Evolutionary conservation across 768 basidiomycete genomes (phyloP).

Genomic region (Crassisporium funariophilum): DNA sequence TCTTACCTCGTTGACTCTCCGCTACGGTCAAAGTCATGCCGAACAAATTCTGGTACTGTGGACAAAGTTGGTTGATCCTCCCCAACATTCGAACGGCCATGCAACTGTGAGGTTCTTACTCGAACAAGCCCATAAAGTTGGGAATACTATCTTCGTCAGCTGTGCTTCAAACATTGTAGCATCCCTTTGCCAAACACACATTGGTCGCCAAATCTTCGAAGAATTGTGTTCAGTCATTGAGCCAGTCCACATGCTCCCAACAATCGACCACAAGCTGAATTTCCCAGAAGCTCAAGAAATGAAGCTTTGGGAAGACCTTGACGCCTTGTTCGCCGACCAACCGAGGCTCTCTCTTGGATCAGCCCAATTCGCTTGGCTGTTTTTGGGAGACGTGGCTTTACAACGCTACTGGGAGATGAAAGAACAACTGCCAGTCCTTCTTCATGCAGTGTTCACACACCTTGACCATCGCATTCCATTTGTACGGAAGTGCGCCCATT

Average conservation of each 20-base stretch:
- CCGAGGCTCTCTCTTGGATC: slow-evolving; percentile 73
- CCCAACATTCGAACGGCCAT: slow-evolving; percentile 72
- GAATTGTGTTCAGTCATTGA: slow-evolving; percentile 86
- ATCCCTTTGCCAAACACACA: slow-evolving; percentile 76
- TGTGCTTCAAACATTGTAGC: slow-evolving; percentile 84
- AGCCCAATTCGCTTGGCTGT: slow-evolving; percentile 88
- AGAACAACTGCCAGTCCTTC: slow-evolving; percentile 67
- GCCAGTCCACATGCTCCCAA: slow-evolving; percentile 81
- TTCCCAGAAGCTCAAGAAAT: slow-evolving; percentile 67
- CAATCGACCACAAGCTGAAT: slow-evolving; percentile 68
- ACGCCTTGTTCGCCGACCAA: slow-evolving; percentile 71
- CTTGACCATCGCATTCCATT: slow-evolving; percentile 75
- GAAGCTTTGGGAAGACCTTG: slow-evolving; percentile 80
- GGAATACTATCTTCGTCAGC: slow-evolving; percentile 73
- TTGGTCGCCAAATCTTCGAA: slow-evolving; percentile 73
- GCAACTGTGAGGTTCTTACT: slow-evolving; percentile 82
- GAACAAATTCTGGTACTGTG: slow-evolving; percentile 83
- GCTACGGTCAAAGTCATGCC: slow-evolving; percentile 71
- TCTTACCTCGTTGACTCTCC: slow-evolving; percentile 79
- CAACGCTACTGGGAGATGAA: slow-evolving; percentile 78
- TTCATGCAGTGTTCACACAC: slow-evolving; percentile 82
- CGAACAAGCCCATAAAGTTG: slow-evolving; percentile 85
- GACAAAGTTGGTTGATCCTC: slow-evolving; percentile 73
- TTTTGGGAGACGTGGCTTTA: slow-evolving; percentile 74
- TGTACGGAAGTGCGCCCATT: slow-evolving; percentile 69